A percentile compares a stretch with the other conserved stretches of the same genome.
These are phyloP conservation scores for Saccharomycopsis hybrid DNA, from an alignment of 1,139 yeast genomes.

Conservation along the genomic window DNA sequence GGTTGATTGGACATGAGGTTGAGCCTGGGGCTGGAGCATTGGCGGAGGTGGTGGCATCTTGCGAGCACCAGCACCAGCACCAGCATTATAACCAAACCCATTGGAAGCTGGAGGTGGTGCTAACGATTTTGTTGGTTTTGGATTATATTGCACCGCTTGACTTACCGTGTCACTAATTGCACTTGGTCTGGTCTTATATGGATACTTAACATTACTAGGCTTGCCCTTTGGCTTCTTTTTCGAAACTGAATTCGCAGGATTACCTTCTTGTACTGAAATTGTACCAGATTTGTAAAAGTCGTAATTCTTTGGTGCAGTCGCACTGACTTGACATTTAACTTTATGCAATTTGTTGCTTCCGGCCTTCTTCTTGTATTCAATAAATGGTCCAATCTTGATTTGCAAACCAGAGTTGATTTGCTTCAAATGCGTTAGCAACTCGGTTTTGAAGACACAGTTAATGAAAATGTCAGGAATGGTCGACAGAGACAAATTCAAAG, in stretches of 20 bases:
- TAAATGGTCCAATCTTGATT: constrained; percentile 63
- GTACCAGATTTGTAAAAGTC: constrained; percentile 87
- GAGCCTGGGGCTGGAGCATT: neutral
- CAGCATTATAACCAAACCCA: neutral
- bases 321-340: constrained; percentile 61
- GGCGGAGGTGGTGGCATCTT: constrained; percentile 9
- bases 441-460: constrained; percentile 83
- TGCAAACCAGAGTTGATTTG: constrained; percentile 51
- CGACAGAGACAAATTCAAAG: constrained; percentile 54
- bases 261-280: constrained; percentile 75
- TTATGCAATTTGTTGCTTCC: constrained; percentile 68
- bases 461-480: constrained; percentile 72
- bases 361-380: constrained; percentile 85
- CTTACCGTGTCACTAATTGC: constrained; percentile 18
- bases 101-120: constrained; percentile 6
- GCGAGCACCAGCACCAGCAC: neutral
- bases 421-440: constrained; percentile 71
- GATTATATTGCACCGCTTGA: constrained; percentile 19
- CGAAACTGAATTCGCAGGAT: constrained; percentile 63
- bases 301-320: constrained; percentile 52
- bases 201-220: constrained; percentile 23
- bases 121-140: constrained; percentile 15
- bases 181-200: constrained; percentile 18
- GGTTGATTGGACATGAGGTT: neutral
- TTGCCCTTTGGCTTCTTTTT: constrained; percentile 64